Percentiles rank a stretch among this genome's conserved stretches.
phyloP scores from a whole-genome alignment of 805 yeast genomes.

The Ogataea glucozyma region DNA sequence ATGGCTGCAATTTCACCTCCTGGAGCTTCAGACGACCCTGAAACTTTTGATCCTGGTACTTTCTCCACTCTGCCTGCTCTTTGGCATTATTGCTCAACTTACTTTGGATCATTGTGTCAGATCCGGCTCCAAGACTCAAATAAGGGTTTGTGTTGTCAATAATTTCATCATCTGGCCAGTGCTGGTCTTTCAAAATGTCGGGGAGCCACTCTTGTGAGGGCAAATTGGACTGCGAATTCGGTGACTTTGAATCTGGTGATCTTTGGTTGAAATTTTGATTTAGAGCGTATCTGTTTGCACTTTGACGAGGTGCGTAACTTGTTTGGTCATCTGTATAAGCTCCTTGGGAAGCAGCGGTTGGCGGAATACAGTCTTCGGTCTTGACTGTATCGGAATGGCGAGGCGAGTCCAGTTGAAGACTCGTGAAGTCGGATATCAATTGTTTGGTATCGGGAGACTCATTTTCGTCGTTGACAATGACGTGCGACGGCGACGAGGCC shows the following conservation, averaged over 20 bases:
- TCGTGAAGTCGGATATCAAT: constrained; percentile 6
- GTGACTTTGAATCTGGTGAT: constrained; percentile 17
- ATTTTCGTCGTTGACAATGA: constrained; percentile 9
- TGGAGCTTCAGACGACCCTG: constrained; percentile 24
- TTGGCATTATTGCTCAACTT: constrained; percentile 18
- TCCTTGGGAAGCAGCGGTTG: constrained; percentile 4
- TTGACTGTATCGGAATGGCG: constrained; percentile 20
- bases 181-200: constrained; percentile 25
- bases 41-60: constrained; percentile 26
- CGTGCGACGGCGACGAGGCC: constrained; percentile 5
- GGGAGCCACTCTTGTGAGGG: constrained; percentile 27
- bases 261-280: constrained; percentile 22
- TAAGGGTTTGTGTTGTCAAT: constrained; percentile 20
- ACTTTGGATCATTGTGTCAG: constrained; percentile 28
- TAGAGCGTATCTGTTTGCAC: constrained; percentile 21
- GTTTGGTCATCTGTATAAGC: too few species aligned
- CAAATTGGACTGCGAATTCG: constrained; percentile 2
- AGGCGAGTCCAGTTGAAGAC: constrained; percentile 2
- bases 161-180: constrained; percentile 28
- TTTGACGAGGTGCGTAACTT: too few species aligned
- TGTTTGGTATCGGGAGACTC: constrained; percentile 11
- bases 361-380: constrained; percentile 26
- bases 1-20: constrained; percentile 23
- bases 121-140: constrained; percentile 19
- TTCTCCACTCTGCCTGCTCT: constrained; percentile 34